phyloP scores from a whole-genome alignment of 768 basidiomycete species.

The Trametes cinnabarina region DNA sequence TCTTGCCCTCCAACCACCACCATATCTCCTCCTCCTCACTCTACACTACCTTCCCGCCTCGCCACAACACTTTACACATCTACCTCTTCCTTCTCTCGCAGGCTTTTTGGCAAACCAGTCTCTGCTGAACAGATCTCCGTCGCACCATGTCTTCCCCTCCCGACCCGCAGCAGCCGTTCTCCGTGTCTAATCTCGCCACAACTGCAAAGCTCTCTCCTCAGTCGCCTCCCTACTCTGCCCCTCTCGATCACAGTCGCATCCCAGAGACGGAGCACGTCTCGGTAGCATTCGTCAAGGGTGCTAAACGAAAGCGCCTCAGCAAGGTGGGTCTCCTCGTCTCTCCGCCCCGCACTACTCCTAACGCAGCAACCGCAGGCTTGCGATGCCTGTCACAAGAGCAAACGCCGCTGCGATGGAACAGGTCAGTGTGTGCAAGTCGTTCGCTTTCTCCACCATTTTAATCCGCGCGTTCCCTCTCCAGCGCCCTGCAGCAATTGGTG shows the following conservation, averaged over 20 bases:
- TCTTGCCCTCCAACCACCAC: slow-evolving; percentile 5
- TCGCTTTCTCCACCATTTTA: background rate
- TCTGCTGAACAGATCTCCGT: background rate
- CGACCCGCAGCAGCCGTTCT: background rate
- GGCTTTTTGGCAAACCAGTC: background rate
- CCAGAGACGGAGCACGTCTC: slow-evolving; percentile 31
- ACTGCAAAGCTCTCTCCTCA: slow-evolving; percentile 1
- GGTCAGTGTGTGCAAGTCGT: slow-evolving; percentile 41
- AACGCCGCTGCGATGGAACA: slow-evolving; percentile 80
- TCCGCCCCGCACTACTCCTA: background rate
- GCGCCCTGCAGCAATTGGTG: slow-evolving; percentile 84
- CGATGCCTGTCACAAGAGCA: slow-evolving; percentile 83
- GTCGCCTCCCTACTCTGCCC: slow-evolving; percentile 4
- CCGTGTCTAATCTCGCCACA: background rate
- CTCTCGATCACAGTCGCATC: slow-evolving; percentile 16
- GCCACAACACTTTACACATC: too few species aligned
- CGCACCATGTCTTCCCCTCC: slow-evolving; percentile 12
- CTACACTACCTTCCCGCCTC: background rate
- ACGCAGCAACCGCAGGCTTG: slow-evolving; percentile 48
- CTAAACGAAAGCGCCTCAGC: slow-evolving; percentile 53
- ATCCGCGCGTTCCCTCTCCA: slow-evolving; percentile 25
- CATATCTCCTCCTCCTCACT: slow-evolving; percentile 7
- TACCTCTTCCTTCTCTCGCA: background rate
- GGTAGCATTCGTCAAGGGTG: slow-evolving; percentile 48
- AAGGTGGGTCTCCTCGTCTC: slow-evolving; percentile 36